Evolutionary conservation across 148 eudicot genomes (phyloP).

Genomic region (Oxyria digyna): DNA sequence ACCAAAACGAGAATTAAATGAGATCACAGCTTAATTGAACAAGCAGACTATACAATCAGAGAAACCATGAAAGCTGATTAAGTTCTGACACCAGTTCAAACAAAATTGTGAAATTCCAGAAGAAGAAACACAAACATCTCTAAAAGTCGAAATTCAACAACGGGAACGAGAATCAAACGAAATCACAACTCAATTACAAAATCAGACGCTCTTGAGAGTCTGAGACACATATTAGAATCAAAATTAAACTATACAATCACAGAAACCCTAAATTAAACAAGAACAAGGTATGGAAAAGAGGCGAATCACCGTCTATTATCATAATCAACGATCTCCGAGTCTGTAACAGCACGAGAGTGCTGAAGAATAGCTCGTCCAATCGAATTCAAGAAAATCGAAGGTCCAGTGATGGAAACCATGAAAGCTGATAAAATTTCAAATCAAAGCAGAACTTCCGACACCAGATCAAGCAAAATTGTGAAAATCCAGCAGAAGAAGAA

Average conservation of each 20-base stretch:
- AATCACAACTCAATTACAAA: too few relatives aligned
- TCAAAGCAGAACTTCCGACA: not conserved
- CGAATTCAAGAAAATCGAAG: slow-evolving; percentile 22
- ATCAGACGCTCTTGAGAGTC: not conserved
- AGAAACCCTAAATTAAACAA: not conserved
- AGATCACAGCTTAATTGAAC: too few relatives aligned
- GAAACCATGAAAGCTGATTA: not conserved
- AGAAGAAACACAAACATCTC: not conserved
- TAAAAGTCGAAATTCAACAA: not conserved
- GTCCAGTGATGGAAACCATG: not conserved
- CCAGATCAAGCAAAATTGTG: not conserved
- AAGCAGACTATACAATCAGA: not conserved
- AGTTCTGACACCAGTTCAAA: not conserved
- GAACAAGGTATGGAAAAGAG: not conserved
- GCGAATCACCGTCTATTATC: slow-evolving; percentile 13
- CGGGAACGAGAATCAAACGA: not conserved
- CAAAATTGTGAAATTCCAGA: not conserved
- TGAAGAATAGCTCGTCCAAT: slow-evolving; percentile 58
- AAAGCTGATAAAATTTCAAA: too few relatives aligned
- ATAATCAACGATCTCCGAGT: slow-evolving; percentile 31
- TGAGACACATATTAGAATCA: not conserved
- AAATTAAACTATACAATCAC: not conserved
- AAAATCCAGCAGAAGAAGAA: not conserved
- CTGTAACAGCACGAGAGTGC: slow-evolving; percentile 54
- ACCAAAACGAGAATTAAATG: too few relatives aligned